A percentile compares a stretch with the other conserved stretches of the same genome.
Conservation (phyloP, 805 yeast genomes). For the Lachancea sp. region DNA sequence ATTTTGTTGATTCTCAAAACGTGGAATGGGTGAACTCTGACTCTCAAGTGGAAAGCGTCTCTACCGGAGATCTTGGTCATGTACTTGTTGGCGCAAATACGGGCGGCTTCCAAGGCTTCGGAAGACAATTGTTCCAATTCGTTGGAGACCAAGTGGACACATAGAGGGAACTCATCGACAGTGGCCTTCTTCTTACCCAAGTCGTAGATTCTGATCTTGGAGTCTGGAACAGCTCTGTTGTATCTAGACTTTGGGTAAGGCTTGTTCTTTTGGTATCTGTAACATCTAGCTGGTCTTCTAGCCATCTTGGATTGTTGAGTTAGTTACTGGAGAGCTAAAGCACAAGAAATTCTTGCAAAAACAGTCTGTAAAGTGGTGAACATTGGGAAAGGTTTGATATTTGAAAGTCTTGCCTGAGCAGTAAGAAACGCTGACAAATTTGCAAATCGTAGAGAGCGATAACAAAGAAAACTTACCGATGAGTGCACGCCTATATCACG, state of each 20-base stretch:
- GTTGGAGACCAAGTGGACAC: conserved; percentile 98
- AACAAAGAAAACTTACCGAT: too few relatives aligned
- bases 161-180: conserved; percentile 98
- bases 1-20: conserved; percentile 99
- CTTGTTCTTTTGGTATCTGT: conserved; percentile 99
- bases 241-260: conserved; percentile 99
- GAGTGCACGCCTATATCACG: too few relatives aligned
- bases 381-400: neutral
- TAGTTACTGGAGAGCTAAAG: neutral
- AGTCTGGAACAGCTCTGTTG: conserved; percentile 99
- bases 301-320: conserved; percentile 71
- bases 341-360: neutral
- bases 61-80: conserved; percentile 96
- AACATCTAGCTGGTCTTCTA: conserved; percentile 99
- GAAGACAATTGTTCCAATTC: conserved; percentile 98
- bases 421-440: too few relatives aligned
- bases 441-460: too few relatives aligned
- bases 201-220: conserved; percentile 98
- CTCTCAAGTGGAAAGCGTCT: conserved; percentile 99
- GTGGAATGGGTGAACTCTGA: conserved; percentile 99
- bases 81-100: conserved; percentile 99
- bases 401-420: neutral
- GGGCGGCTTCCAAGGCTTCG: conserved; percentile 99
- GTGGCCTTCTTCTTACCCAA: conserved; percentile 99
- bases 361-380: neutral